These are phyloP conservation scores for Pulicaria dysenterica DNA, from an alignment of 129 eudicot species.

Conservation along the genomic window DNA sequence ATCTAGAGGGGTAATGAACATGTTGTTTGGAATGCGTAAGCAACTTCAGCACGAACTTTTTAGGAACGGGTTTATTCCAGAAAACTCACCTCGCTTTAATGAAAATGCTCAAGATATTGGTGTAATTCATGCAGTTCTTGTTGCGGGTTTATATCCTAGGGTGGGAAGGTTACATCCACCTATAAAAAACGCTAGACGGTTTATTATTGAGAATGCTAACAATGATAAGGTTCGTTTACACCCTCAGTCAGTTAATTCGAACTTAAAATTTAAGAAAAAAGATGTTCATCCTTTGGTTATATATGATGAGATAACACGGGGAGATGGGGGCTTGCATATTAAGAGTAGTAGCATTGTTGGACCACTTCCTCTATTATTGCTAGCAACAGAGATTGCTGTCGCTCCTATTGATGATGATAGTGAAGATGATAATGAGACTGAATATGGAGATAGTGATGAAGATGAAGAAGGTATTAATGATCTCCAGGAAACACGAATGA, in stretches of 20 bases:
- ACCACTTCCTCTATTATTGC: conserved; percentile 70
- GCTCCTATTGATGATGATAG: conserved; percentile 52
- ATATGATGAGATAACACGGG: conserved; percentile 88
- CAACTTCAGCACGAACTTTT: conserved; percentile 67
- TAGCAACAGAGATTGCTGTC: conserved; percentile 87
- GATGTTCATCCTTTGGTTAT: conserved; percentile 50
- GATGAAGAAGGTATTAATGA: conserved; percentile 56
- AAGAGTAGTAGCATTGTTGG: conserved; percentile 72
- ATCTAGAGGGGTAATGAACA: conserved; percentile 67
- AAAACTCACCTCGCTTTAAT: conserved; percentile 48
- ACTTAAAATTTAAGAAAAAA: conserved; percentile 38
- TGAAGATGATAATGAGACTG: conserved; percentile 41
- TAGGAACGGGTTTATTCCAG: conserved; percentile 62
- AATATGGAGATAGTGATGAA: conserved; percentile 47
- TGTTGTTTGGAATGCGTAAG: conserved; percentile 76
- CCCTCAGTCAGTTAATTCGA: conserved; percentile 54
- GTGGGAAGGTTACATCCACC: conserved; percentile 71
- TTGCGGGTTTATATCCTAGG: conserved; percentile 89
- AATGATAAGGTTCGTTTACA: conserved; percentile 69
- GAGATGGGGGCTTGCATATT: conserved; percentile 67
- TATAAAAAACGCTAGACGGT: conserved; percentile 34
- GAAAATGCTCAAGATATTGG: conserved; percentile 71
- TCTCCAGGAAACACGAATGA: conserved; percentile 26
- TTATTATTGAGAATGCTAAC: conserved; percentile 55
- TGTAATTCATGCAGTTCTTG: conserved; percentile 75